phyloP scores from a whole-genome alignment of 2,329 filamentous ascomycete species.

The Penicillium fuscoglaucum region DNA sequence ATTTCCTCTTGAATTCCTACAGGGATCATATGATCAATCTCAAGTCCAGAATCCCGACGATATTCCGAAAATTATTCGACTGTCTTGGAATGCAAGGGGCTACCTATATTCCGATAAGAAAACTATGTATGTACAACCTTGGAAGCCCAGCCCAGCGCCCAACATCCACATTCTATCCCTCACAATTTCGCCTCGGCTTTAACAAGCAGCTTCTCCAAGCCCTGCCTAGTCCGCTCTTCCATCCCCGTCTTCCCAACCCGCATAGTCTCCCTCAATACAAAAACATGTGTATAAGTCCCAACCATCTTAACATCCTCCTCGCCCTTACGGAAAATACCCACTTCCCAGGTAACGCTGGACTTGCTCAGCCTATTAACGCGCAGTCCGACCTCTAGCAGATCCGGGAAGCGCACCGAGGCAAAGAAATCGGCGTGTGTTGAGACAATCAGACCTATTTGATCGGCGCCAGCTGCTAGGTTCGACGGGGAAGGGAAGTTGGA shows the following conservation, averaged over 20 bases:
- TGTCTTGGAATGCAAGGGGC: background rate
- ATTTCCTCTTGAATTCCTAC: background rate
- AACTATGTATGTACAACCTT: slow-evolving; percentile 12
- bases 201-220: slow-evolving; percentile 58
- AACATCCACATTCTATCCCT: slow-evolving; percentile 3
- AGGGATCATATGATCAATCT: background rate
- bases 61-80: background rate
- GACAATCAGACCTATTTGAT: slow-evolving; percentile 79
- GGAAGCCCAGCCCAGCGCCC: background rate
- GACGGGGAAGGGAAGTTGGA: slow-evolving; percentile 1
- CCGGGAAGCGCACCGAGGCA: slow-evolving; percentile 76
- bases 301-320: slow-evolving; percentile 76
- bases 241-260: slow-evolving; percentile 63
- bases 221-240: slow-evolving; percentile 45
- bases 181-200: slow-evolving; percentile 31
- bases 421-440: slow-evolving; percentile 86
- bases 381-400: slow-evolving; percentile 75
- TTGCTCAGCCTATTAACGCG: slow-evolving; percentile 81
- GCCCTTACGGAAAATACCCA: slow-evolving; percentile 78
- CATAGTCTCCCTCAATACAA: slow-evolving; percentile 72
- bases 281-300: slow-evolving; percentile 83
- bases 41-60: background rate
- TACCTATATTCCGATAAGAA: background rate
- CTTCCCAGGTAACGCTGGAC: slow-evolving; percentile 86
- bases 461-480: slow-evolving; percentile 32